Evolutionary conservation across 2,329 filamentous ascomycete genomes (phyloP), one percentile per base, ranked within the genome.

Genomic region (Diaporthe sp.): DNA sequence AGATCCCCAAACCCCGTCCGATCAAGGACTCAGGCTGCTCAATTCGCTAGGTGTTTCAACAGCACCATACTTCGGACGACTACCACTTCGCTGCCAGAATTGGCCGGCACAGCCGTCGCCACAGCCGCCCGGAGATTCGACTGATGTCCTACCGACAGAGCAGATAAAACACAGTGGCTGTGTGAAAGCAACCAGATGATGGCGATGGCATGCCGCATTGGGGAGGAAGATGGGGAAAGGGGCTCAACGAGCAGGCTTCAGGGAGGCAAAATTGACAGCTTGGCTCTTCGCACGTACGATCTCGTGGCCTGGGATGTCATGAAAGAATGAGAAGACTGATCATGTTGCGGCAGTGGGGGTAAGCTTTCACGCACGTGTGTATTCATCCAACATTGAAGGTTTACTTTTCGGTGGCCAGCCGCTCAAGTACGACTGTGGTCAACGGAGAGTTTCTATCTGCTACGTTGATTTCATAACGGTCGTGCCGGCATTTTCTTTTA

Each of bases 11-110:
- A 70, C 65, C 65, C 49, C 65, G n/a, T 70, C 65, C n/a, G 65
- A 70, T 70, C 65, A 70, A 39, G 47, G n/a, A 15, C 65, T 31
- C 65, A 15, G 13, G n/a, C 22, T 39, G 65, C 65, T 39, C 47
- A 70, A 55, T 55, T 70, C 49, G 65, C 65, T 70, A 39, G 49
- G 65, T 55, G 65, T 70, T 70, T 70, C 65, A 70, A 70, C 65
- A 42, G 49, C 34, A 42, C 49, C 65, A 55, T n/a, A 70, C 34
- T 70, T 70, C n/a, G 34, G 65, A 70, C 65, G 65, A 42, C n/a
- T 55, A 1, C 47, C 31, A 42, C 47, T 42, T 15, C n/a, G 25
- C 49, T 2, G n/a, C 65, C 65, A 70, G 65, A 55, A 70, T 31
- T 70, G 65, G 65, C 49, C 65, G 34, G 49, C 65, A 37, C 65